Evolutionary conservation across 1,284 basidiomycete species (phyloP), one percentile per base, ranked within the genome.

Genomic region (Blastosporella zonata): DNA sequence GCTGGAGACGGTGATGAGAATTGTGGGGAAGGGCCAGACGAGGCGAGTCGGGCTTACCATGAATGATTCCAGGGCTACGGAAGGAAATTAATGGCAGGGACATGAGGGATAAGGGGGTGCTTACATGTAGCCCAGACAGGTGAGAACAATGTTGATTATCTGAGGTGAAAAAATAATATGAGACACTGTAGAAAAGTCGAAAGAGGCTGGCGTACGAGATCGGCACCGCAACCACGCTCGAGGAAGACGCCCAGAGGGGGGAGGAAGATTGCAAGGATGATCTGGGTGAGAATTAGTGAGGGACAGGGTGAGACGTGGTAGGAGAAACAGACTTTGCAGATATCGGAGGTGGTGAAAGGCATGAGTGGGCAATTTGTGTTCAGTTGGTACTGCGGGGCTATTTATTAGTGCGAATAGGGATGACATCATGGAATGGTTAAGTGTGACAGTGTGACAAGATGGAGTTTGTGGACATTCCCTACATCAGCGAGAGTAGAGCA

Each of bases 231-330:
- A 18, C 88, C 89, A 51, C 83, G 75, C 67, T 91, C 88, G 13
- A 92, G 67, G 68, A 90, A 88, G 9, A 92, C 90, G 48, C 83
- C 88, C 1, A 92, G 60, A 47, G 90, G 89, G 4, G 89, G 90
- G 17, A 91, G 57, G 64, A 91, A 59, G 67, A 91, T 74, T 52
- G 88, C 88, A 52, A 82, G 61, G 53, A 87, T 76, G 60, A 74
- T 71, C 68, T 74, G 41, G 29, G 43, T 21, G 31, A 17, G 29
- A 21, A 31, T 50, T 10, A 52, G 17, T 46, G 25, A 47, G 43
- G 21, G 47, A 43, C 10, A 23, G 10, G 31, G 28, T 22, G 47
- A 28, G 36, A 20, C 39, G 36, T 10, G 43, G 40, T 27, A 36
- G 34, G 12, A 37, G 6, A 22, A 15, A 64, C 67, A 13, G 3